Base-by-base conservation (phyloP, 2,329 filamentous ascomycete genomes). In the Nigrospora sphaerica region DNA sequence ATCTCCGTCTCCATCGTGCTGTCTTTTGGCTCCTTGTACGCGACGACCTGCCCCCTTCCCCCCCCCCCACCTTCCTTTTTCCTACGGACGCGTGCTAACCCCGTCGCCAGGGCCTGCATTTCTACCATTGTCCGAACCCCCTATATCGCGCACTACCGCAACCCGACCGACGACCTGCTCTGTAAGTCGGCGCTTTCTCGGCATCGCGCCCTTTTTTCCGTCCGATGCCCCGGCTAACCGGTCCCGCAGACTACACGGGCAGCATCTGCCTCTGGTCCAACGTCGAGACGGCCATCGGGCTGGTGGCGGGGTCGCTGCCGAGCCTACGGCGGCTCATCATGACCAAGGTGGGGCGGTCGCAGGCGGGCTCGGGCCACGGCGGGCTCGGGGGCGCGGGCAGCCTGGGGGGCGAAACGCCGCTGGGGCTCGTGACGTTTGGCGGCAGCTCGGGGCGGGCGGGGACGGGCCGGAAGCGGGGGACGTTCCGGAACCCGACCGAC, bases 11-110 rank as follows among this genome's bases (percentile, higher is more conserved):
- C 52, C n/a, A 32, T 43, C n/a, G 45, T 60, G 18, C 47, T 61
- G 33, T 57, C 55, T 4, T 57, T 59, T 46, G 51, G 52, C 46
- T 53, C 57, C 18, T 28, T 57, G 58, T 62, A 51, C 52, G 58
- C 53, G 2, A 3, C 11, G 2, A 18, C 6, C 1, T 36, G 14
- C 34, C 6, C 7, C 34, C 6, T 11, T 10, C 2, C 34, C 23
- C 23, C 7, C 7, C 23, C 23, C 23, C 23, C 7, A 2, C 7
- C 23, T 9, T 28, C 6, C 6, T 23, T 23, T 23, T 6, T 16
- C 9, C 6, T 31, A 11, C 6, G 14, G 12, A 40, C 38, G 7
- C n/a, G 14, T 2, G 2, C 16, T 31, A 11, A n/a, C 34, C 11
- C n/a, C 13, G 3, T 4, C 7, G 18, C 4, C 18, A 60, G 57